Conservation (phyloP, 192 early-diverging fungal species). For the Backusella mclennaniae region DNA sequence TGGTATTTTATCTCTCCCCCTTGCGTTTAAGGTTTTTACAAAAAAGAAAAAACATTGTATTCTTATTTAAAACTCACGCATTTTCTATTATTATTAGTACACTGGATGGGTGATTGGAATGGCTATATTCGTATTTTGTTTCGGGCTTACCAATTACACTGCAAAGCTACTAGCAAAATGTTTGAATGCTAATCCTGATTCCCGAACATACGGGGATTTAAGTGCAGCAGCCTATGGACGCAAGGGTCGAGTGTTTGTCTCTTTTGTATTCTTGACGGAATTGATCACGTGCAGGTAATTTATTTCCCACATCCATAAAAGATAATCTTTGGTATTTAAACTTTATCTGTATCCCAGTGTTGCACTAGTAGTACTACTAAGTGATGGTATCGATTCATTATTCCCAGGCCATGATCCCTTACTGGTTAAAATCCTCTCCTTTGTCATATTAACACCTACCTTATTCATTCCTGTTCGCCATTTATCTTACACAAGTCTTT, state of each 20-base stretch:
- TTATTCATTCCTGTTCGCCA: constrained; percentile 48
- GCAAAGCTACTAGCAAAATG: constrained; percentile 63
- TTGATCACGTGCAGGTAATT: constrained; percentile 38
- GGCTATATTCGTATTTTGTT: constrained; percentile 44
- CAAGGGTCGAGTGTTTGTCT: constrained; percentile 27
- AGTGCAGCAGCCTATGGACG: constrained; percentile 36
- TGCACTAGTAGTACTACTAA: constrained; percentile 36
- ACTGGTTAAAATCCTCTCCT: constrained; percentile 46
- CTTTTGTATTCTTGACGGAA: constrained; percentile 37
- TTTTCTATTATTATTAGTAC: constrained; percentile 8
- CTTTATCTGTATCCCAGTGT: constrained; percentile 31
- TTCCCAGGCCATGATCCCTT: constrained; percentile 31
- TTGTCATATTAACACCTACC: constrained; percentile 49
- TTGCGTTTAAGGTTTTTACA: constrained; percentile 45
- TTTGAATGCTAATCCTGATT: constrained; percentile 30
- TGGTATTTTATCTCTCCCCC: constrained; percentile 63
- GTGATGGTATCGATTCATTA: constrained; percentile 37
- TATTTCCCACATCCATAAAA: background rate
- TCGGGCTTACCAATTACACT: constrained; percentile 49
- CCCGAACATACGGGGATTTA: constrained; percentile 47
- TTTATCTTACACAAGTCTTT: constrained; percentile 51
- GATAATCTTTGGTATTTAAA: background rate
- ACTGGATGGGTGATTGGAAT: constrained; percentile 63
- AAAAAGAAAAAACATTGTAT: background rate
- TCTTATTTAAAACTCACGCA: background rate